A percentile compares a stretch with the other conserved stretches of the same genome.
These are phyloP conservation scores for Phylloporus sp. DNA, from an alignment of 1,284 basidiomycete genomes.

Conservation along the genomic window DNA sequence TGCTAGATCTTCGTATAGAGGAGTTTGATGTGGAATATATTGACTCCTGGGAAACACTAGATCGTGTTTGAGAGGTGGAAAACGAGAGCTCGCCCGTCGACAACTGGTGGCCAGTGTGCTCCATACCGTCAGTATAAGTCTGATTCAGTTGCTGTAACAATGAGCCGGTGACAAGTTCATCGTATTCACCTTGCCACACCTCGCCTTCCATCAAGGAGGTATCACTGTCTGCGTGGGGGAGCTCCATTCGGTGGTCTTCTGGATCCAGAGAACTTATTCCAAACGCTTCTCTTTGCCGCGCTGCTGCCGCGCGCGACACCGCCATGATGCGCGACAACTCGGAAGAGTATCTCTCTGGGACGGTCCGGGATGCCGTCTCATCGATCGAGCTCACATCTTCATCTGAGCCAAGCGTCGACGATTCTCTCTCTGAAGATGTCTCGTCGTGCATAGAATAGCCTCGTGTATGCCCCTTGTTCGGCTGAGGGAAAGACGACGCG, in stretches of 20 bases:
- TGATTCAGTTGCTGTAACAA: constrained; percentile 55
- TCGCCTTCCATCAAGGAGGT: constrained; percentile 54
- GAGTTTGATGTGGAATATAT: constrained; percentile 31
- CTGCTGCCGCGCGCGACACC: constrained; percentile 49
- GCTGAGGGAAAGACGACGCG: constrained; percentile 14
- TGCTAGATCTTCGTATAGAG: constrained; percentile 20
- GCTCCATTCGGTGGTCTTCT: constrained; percentile 13
- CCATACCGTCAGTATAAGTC: constrained; percentile 15
- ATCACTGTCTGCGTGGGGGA: constrained; percentile 58
- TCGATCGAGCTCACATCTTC: constrained; percentile 16
- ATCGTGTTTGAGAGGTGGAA: constrained; percentile 18
- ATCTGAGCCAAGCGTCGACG: constrained; percentile 25
- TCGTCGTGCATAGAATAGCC: constrained; percentile 9
- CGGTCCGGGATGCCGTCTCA: neutral
- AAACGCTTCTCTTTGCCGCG: constrained; percentile 54
- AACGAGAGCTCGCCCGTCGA: constrained; percentile 18
- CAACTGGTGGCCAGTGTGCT: constrained; percentile 15
- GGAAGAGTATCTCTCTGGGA: constrained; percentile 33
- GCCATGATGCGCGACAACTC: constrained; percentile 48
- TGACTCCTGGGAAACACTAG: constrained; percentile 33
- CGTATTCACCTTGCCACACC: constrained; percentile 49
- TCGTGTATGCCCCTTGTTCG: constrained; percentile 9
- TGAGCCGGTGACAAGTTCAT: constrained; percentile 57
- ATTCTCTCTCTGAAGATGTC: constrained; percentile 16
- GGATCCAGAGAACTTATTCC: constrained; percentile 53